Percentiles rank a stretch among this genome's conserved stretches.
phyloP scores from a whole-genome alignment of 129 eudicot species.

The Flaveria linearis region DNA sequence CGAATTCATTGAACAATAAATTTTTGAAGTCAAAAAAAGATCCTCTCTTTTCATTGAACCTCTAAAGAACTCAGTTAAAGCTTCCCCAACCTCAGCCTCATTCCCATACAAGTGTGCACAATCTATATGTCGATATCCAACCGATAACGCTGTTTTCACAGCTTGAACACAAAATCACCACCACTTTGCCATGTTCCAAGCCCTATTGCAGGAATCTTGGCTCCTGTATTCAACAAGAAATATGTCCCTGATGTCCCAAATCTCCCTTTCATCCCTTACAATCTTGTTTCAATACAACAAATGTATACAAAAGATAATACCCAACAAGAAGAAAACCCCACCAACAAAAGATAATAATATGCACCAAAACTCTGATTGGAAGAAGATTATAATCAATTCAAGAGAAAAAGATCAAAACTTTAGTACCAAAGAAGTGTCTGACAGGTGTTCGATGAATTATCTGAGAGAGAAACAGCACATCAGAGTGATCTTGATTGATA shows the following conservation, averaged over 20 bases:
- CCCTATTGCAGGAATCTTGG: slow-evolving; percentile 61
- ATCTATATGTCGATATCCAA: slow-evolving; percentile 60
- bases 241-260: slow-evolving; percentile 47
- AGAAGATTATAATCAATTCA: slow-evolving; percentile 26
- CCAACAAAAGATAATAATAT: neutral
- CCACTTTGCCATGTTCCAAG: slow-evolving; percentile 71
- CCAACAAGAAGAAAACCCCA: neutral
- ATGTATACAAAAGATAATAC: neutral
- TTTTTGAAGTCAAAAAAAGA: slow-evolving; percentile 53
- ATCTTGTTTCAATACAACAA: slow-evolving; percentile 3
- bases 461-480: slow-evolving; percentile 31
- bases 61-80: slow-evolving; percentile 44
- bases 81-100: slow-evolving; percentile 65
- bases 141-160: slow-evolving; percentile 56
- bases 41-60: slow-evolving; percentile 57
- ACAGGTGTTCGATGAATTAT: slow-evolving; percentile 34
- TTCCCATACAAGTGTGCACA: slow-evolving; percentile 66
- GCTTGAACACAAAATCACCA: slow-evolving; percentile 58
- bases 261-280: slow-evolving; percentile 48
- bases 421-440: slow-evolving; percentile 25
- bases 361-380: slow-evolving; percentile 7
- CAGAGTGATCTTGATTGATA: slow-evolving; percentile 40
- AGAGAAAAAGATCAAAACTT: slow-evolving; percentile 12
- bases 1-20: slow-evolving; percentile 61
- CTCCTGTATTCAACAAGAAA: slow-evolving; percentile 54